Base-by-base conservation (phyloP, 2,329 filamentous ascomycete genomes). In the Samsoniella hepiali region DNA sequence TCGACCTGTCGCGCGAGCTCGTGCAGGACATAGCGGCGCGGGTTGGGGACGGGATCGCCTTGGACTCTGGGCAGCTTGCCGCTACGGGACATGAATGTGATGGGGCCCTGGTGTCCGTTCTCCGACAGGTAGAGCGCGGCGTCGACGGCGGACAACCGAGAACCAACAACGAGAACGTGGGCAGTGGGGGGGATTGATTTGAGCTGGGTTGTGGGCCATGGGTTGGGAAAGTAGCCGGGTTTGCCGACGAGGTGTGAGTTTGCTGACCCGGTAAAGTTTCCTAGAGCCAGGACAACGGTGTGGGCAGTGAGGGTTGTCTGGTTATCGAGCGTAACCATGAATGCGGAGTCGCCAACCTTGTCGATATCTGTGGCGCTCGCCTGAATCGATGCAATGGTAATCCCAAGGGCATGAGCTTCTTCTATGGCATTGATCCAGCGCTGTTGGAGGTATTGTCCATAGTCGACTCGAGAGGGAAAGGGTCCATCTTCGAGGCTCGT, bases 51-150 rank as follows among this genome's bases (percentile, higher is more conserved):
- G 5, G 62, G 62, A 3, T 60, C 56, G 10, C 57, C 62, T n/a
- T 64, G 62, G 1, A 64, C 62, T 13, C 51, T 40, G 9, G 62
- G 62, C 5, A 64, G 50, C 15, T 50, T 42, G 32, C 62, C 62
- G 42, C 62, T 64, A 5, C 62, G 62, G 1, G 62, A 64, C 62
- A 64, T 61, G 50, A 64, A 64, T 1, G 62, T 64, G 32, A 64
- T 60, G n/a, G 62, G 57, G 2, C 62, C 57, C 17, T 55, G 56
- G 17, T 64, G 62, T 2, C 62, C 62, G 11, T 60, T 60, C 1
- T 60, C 56, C 6, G 62, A 56, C 13, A 64, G 27, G 29, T 60
- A 61, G 6, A 64, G 11, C 9, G 62, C 62, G 1, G 62, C 42
- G 36, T 64, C 62, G 9, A 64, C 62, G 17, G 62, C 57, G 17